Base-by-base conservation (phyloP, 176 grass and related monocot species). In the Oryza punctata region DNA sequence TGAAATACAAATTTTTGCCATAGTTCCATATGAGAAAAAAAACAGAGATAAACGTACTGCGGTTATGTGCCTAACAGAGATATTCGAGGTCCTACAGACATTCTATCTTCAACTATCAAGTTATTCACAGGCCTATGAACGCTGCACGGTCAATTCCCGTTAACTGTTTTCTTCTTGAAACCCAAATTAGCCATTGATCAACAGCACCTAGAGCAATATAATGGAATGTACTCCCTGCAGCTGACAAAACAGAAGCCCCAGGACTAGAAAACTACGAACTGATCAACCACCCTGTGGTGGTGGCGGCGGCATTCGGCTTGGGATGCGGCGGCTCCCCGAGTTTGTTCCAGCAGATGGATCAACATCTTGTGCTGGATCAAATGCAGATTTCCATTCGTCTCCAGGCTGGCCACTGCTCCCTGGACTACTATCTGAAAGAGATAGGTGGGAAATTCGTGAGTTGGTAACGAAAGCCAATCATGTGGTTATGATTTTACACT, bases 311-410 rank as follows among this genome's bases (percentile, higher is more conserved):
- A 88, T 80, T 64, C 94, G 74, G 72, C 87, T 89, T 9, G 92
- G 94, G 1, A 88, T 54, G 13, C 80, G 72, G 38, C 88, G 94
- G 40, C 88, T 90, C 1, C 86, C 72, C 27, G 44, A 71, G 52
- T 21, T 57, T 57, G 52, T 21, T 54, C 50, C 50, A 54, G 50
- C 18, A 21, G 52, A 57, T 21, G 52, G 21, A 21, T 57, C 52
- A 57, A n/a, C 18, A 57, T 57, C 18, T 57, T 57, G 18, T 57
- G 18, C 5, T n/a, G 59, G 76, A 33, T 89, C 81, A 70, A 97
- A 97, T 89, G 94, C 92, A 67, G 90, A 92, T 78, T 87, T 92
- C 90, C 94, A 92, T 30, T 94, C 94, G 10, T 97, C 88, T 40
- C 87, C 76, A 21, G 82, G 77, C n/a, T 75, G 77, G 28, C 43